These are phyloP conservation scores for Leucosporidium creatinivorum DNA, from an alignment of 768 basidiomycete genomes.

Conservation along the genomic window DNA sequence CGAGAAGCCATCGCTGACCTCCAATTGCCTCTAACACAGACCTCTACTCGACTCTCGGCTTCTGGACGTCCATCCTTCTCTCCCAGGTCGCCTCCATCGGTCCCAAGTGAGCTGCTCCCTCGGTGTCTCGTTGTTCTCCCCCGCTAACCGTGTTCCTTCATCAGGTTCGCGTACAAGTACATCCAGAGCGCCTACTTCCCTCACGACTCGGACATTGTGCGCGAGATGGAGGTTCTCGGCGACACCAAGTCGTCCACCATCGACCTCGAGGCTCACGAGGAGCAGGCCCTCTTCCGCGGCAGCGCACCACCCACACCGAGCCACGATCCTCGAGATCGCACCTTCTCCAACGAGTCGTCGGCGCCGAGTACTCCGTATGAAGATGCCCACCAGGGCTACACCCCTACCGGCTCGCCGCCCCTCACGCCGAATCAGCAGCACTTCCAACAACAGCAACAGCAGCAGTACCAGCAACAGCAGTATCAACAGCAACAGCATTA, in stretches of 20 bases:
- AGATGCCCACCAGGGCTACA: too few relatives aligned
- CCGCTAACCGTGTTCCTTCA: neutral
- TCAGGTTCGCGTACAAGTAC: constrained; percentile 49
- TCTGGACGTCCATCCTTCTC: constrained; percentile 73
- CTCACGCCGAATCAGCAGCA: too few relatives aligned
- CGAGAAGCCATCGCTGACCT: neutral
- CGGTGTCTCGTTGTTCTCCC: neutral
- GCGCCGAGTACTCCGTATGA: too few relatives aligned
- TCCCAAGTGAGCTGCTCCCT: constrained; percentile 56
- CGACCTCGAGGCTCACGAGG: neutral
- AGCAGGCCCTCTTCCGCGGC: neutral
- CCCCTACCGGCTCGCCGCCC: too few relatives aligned
- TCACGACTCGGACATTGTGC: constrained; percentile 78
- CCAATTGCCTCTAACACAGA: constrained; percentile 50
- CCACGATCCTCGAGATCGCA: too few relatives aligned
- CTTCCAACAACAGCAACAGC: too few relatives aligned
- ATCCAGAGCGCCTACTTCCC: constrained; percentile 64
- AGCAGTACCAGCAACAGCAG: too few relatives aligned
- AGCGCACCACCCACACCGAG: too few relatives aligned
- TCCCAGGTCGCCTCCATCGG: constrained; percentile 64
- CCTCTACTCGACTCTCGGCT: constrained; percentile 68
- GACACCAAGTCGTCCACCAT: neutral
- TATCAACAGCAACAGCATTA: too few relatives aligned
- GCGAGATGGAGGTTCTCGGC: constrained; percentile 49
- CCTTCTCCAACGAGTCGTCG: too few relatives aligned